A percentile compares a stretch with the other conserved stretches of the same genome.
These are phyloP conservation scores for Globisporangium lucens DNA, from an alignment of 352 stramenopile species.

Conservation along the genomic window DNA sequence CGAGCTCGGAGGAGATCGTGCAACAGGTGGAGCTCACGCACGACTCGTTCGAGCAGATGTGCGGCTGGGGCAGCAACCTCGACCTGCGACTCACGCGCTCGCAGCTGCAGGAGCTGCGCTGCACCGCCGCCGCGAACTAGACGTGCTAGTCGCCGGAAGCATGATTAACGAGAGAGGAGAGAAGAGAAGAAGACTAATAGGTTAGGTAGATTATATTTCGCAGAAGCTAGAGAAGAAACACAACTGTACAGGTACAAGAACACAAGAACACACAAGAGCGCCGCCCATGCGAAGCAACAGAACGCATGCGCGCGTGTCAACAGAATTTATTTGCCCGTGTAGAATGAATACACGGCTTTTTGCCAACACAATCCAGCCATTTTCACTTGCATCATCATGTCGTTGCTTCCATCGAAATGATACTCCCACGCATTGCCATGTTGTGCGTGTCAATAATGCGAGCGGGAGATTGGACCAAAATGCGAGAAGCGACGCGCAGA, in stretches of 20 bases:
- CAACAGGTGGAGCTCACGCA: conserved; percentile 82
- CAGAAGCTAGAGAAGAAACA: conserved; percentile 5
- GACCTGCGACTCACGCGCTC: conserved; percentile 73
- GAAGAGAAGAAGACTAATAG: conserved; percentile 10
- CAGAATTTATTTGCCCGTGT: conserved; percentile 16
- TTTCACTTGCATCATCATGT: not conserved
- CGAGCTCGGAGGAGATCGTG: conserved; percentile 73
- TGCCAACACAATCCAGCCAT: not conserved
- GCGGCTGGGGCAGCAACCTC: conserved; percentile 62
- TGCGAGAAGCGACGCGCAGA: not conserved
- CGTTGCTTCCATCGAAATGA: too few relatives aligned
- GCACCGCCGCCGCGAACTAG: conserved; percentile 20
- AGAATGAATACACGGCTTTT: conserved; percentile 28
- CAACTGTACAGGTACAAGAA: conserved; percentile 16
- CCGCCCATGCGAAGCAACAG: not conserved
- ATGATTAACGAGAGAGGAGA: not conserved
- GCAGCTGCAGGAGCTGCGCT: conserved; percentile 73
- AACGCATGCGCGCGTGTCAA: not conserved
- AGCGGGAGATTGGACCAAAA: not conserved
- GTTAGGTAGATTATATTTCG: conserved; percentile 16
- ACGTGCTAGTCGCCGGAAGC: not conserved
- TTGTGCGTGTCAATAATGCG: not conserved
- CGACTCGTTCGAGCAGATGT: conserved; percentile 88
- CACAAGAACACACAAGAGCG: not conserved
- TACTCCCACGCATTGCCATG: not conserved